Base-by-base conservation (phyloP, 805 yeast species). In the Kockiozyma suomiensis region DNA sequence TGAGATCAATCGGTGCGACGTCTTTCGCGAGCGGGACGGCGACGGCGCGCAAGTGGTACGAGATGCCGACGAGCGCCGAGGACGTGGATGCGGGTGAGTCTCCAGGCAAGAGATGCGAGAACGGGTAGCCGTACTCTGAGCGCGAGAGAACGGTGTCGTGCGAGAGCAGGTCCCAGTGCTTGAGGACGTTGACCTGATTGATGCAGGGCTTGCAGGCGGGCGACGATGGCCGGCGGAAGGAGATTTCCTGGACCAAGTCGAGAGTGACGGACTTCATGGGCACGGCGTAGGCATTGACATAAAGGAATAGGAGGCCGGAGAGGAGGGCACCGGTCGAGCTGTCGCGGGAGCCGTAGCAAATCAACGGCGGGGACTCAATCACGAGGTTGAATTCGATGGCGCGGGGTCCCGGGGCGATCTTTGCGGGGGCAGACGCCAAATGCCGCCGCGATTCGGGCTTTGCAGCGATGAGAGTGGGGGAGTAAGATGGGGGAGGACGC, bases 301-400 rank as follows among this genome's bases (percentile, higher is more conserved):
- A 82, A 48, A 94, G 74, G 38, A 81, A 80, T 50, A 94, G 75
- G 8, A 90, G 77, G 0, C 99, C 99, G 35, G 91, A 84, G 35
- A 94, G 76, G 25, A 93, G 79, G 4, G 96, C 87, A 0, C 99
- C 99, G 0, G 96, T 80, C 1, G 94, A 85, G 60, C 89, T 94
- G 7, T 75, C 73, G 2, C 92, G 87, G 0, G 81, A 74, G 0
- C 99, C 99, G 70, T 88, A 93, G 56, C 94, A 75, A 48, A 90
- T 83, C 40, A 92, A 80, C 0, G 99, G 99, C 1, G 98, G 98
- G 1, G 96, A 86, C 71, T 94, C 99, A 23, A 94, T 77, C 40
- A 79, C 79, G 35, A 92, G 79, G 0, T 84, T 71, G 12, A 89
- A 73, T 35, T 80, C 77, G 35, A 81, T 72, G 0, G 82, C 81